phyloP scores from a whole-genome alignment of 139 green algal species.

The Chlorella sp. region DNA sequence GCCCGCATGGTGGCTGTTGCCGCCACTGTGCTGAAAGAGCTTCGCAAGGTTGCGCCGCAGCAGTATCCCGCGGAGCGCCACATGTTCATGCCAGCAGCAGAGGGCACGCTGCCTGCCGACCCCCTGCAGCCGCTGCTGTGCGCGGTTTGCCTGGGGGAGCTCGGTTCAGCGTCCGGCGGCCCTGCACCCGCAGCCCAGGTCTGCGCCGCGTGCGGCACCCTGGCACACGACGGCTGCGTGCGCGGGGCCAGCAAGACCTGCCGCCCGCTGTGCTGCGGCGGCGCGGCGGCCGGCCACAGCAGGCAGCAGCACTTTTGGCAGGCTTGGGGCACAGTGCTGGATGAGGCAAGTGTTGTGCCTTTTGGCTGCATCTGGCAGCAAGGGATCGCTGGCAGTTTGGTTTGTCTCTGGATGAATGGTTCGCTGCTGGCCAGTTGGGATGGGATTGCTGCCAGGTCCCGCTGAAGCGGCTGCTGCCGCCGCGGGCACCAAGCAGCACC shows the following conservation, averaged over 20 bases:
- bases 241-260: constrained; percentile 37
- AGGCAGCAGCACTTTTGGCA: constrained; percentile 42
- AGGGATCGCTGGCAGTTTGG: no score
- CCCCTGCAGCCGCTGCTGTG: constrained; percentile 47
- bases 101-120: neutral
- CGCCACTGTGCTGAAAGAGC: neutral
- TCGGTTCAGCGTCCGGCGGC: constrained; percentile 13
- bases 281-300: neutral
- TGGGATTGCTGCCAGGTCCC: no score
- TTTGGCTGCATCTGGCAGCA: neutral
- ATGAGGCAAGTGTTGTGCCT: neutral
- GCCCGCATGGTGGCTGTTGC: constrained; percentile 5
- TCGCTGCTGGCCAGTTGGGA: no score
- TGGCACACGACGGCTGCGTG: constrained; percentile 67
- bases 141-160: constrained; percentile 40
- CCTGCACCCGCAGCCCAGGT: constrained; percentile 31
- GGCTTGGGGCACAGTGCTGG: constrained; percentile 24
- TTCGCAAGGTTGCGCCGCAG: neutral
- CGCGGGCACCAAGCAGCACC: no score
- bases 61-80: neutral
- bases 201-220: constrained; percentile 70
- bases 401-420: no score
- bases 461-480: no score
- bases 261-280: constrained; percentile 46
- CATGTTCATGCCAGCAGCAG: neutral